Evolutionary conservation across 2,329 filamentous ascomycete species (phyloP), one percentile per base, ranked within the genome.

Genomic region (Aulographum hederae): DNA sequence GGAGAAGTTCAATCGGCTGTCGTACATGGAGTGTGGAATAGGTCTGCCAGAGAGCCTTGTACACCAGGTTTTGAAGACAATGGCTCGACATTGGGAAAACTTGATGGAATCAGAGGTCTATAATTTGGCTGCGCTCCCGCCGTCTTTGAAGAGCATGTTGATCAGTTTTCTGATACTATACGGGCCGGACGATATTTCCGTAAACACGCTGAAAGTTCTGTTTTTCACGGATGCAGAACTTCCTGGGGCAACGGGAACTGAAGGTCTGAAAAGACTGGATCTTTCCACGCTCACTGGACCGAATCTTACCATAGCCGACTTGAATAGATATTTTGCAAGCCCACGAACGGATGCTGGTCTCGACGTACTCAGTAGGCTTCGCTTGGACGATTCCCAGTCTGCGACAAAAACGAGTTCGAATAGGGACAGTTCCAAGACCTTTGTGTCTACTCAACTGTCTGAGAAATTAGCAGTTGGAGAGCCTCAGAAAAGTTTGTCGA

Each of bases 111-210:
- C 70, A 38, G 67, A 73, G 40, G 60, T 65, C 34, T 50, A 62
- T 13, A 67, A 65, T 31, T 46, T 75, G 3, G 51, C 56, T 2
- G 52, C 61, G 3, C 41, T 74, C 10, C 66, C 69, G 0, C 47
- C 54, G 12, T 53, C 56, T 26, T 41, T 70, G 4, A 69, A 69
- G 39, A 50, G 63, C 37, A 46, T 57, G 1, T 39, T 76, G 20
- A 43, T 75, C 16, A 68, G 62, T 39, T 74, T 73, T 44, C 42
- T 74, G 18, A 56, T 60, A 4, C 45, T 57, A 11, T 67, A 67
- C 41, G 58, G 61, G 1, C 48, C 54, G 1, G 42, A 50, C n/a
- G 43, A 47, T 3, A 41, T 65, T 14, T 45, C 51, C 17, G 47
- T 56, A 2, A 41, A 54, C 18, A 60, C 60, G 0, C 50, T 75